Base-by-base conservation (phyloP, 768 basidiomycete genomes). In the Mycena pura region DNA sequence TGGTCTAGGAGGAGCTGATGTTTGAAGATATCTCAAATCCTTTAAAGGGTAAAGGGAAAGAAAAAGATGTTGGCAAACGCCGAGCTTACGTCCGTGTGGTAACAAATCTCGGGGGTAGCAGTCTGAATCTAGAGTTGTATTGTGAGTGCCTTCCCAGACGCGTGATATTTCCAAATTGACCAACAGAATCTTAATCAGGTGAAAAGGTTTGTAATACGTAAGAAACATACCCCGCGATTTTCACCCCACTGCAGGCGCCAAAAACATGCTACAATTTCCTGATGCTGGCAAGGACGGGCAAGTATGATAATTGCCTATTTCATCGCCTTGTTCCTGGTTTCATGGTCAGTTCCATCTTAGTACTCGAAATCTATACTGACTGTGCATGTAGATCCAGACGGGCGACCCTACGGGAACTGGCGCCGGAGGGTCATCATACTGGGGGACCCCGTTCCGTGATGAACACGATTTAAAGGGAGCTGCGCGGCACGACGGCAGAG, bases 201-300 rank as follows among this genome's bases (percentile, higher is more conserved):
- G 95, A 96, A 75, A 94, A 94, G 79, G 93, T 90, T 22, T 24
- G 72, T 55, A 24, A 55, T 24, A 15, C n/a, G 25, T 34, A n/a
- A 6, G 32, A 41, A 22, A 32, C 29, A 5, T 3, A n/a, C 25
- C 41, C 29, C 51, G 47, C 46, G 57, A 48, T 47, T 15, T 25
- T 46, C 19, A 53, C 19, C 29, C 21, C 8, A 27, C 36, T 32
- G 34, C 21, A 95, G 93, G 97, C 96, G 10, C 97, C 97, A 0
- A 96, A 97, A 77, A 98, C 97, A 1, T 98, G 96, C 68, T 99
- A 99, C 74, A 99, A 99, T 73, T 99, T 98, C 75, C 77, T 99
- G 27, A 93, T 93, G 89, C 85, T 99, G 8, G 96, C 97, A 0
- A 86, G 88, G 62, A 82, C 88, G 22, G 94, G 95, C 9, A 95